Conservation (phyloP, 2,329 filamentous ascomycete genomes). For the Torrubiella hemipterigena region DNA sequence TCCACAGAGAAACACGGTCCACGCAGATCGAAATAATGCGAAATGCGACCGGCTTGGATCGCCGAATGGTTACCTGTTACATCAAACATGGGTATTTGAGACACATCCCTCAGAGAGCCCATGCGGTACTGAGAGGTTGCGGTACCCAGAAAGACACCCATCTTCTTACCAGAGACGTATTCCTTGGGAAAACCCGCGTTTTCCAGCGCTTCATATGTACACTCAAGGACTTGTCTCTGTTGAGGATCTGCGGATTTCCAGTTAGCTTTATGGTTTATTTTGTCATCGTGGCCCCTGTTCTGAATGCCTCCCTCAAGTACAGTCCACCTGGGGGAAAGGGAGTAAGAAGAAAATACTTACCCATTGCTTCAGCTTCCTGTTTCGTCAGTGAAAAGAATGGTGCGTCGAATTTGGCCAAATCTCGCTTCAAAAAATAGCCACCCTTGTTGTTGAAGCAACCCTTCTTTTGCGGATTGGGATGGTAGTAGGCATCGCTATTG, state of each 20-base stretch:
- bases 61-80: constrained; percentile 36
- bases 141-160: constrained; percentile 37
- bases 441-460: constrained; percentile 24
- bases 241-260: constrained; percentile 43
- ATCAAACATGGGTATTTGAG: constrained; percentile 38
- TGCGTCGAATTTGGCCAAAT: constrained; percentile 35
- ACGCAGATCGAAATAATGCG: constrained; percentile 41
- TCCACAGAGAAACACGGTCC: constrained; percentile 41
- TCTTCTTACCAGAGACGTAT: constrained; percentile 30
- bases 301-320: no score
- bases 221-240: constrained; percentile 39
- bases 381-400: constrained; percentile 39
- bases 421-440: constrained; percentile 31
- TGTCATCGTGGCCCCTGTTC: no score
- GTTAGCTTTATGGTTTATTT: no score
- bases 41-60: constrained; percentile 41
- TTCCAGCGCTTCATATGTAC: constrained; percentile 41
- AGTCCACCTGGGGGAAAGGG: neutral
- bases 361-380: constrained; percentile 37
- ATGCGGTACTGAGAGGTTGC: constrained; percentile 36
- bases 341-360: constrained; percentile 7
- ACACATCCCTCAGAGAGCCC: constrained; percentile 29
- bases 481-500: constrained; percentile 22
- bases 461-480: constrained; percentile 22
- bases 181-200: constrained; percentile 36